These are phyloP conservation scores for Trichocladium antarcticum DNA, from an alignment of 495 filamentous ascomycete species.

Conservation along the genomic window DNA sequence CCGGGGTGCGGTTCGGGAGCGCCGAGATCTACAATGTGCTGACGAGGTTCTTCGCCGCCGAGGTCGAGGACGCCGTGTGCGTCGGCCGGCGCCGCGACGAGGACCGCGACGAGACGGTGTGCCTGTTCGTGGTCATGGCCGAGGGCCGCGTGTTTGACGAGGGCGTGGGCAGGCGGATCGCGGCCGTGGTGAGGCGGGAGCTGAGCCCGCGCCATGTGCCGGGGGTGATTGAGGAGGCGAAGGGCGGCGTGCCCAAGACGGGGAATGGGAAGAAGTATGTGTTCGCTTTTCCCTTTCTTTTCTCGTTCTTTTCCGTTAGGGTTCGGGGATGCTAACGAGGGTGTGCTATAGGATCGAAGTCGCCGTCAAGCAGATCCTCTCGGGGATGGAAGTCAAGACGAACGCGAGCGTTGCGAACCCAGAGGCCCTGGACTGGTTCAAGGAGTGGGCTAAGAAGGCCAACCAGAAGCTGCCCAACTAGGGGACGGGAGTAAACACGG, in stretches of 20 bases:
- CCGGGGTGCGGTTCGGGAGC: conserved; percentile 65
- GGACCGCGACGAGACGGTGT: conserved; percentile 74
- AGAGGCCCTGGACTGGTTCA: conserved; percentile 75
- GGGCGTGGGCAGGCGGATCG: conserved; percentile 49
- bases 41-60: conserved; percentile 61
- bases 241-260: conserved; percentile 70
- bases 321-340: neutral
- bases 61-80: conserved; percentile 75
- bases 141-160: conserved; percentile 38
- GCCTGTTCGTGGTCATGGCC: conserved; percentile 71
- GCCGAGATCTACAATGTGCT: conserved; percentile 91
- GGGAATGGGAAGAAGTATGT: conserved; percentile 80
- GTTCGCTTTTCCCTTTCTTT: neutral
- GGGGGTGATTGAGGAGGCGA: conserved; percentile 62
- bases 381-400: conserved; percentile 71
- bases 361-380: conserved; percentile 88
- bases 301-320: neutral
- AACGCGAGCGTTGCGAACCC: conserved; percentile 79
- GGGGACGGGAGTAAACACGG: neutral
- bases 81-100: conserved; percentile 61
- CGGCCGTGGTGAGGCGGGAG: conserved; percentile 53
- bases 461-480: conserved; percentile 16
- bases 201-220: conserved; percentile 81
- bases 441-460: conserved; percentile 48
- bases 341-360: conserved; percentile 55